These are phyloP conservation scores for Maudiozyma saulgeensis DNA, from an alignment of 805 yeast species.

Conservation along the genomic window DNA sequence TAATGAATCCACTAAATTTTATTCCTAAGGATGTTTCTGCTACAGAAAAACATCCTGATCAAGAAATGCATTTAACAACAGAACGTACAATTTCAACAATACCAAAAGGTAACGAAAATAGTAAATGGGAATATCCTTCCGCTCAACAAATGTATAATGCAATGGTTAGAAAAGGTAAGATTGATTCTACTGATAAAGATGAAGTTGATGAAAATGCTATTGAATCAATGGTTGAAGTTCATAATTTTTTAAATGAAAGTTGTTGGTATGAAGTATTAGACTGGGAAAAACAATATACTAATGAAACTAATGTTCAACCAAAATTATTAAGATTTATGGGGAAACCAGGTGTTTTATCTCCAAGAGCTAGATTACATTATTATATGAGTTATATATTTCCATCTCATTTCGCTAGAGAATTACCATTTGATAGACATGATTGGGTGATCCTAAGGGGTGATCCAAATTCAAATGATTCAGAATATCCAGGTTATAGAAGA, in stretches of 20 bases:
- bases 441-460: conserved; percentile 84
- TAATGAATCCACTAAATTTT: conserved; percentile 72
- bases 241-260: conserved; percentile 91
- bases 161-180: conserved; percentile 86
- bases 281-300: conserved; percentile 78
- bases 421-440: conserved; percentile 97
- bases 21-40: conserved; percentile 69
- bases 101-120: conserved; percentile 71
- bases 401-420: conserved; percentile 54
- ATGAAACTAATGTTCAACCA: conserved; percentile 49
- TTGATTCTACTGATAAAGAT: conserved; percentile 37
- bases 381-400: conserved; percentile 65
- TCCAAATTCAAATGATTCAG: conserved; percentile 25
- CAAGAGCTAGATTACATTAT: conserved; percentile 69
- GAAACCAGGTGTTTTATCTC: conserved; percentile 77
- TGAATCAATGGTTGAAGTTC: conserved; percentile 93
- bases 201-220: conserved; percentile 94
- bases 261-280: conserved; percentile 91
- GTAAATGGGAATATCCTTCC: conserved; percentile 97
- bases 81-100: conserved; percentile 76
- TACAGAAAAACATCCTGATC: conserved; percentile 66
- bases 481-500: conserved; percentile 43
- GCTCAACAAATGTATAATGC: conserved; percentile 99
- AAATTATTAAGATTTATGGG: conserved; percentile 83
- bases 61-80: conserved; percentile 66